These are phyloP conservation scores for Datisca glomerata DNA, from an alignment of 306 rosid genomes.

Conservation along the genomic window DNA sequence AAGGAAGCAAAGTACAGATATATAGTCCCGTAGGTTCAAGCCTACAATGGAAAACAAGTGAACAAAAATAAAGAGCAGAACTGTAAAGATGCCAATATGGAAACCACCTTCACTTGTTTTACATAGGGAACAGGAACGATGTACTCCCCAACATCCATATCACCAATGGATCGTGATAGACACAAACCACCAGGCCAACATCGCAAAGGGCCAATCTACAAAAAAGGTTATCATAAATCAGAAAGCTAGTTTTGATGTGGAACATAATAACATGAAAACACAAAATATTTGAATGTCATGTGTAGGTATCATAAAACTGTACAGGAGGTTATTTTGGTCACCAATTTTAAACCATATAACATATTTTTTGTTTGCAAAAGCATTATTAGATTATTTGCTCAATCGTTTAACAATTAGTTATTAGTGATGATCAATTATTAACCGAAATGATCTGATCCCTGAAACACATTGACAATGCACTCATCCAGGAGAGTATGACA, in stretches of 20 bases:
- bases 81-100: background rate
- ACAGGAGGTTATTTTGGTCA: too few species aligned
- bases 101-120: constrained; percentile 89
- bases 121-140: constrained; percentile 94
- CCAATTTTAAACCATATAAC: too few species aligned
- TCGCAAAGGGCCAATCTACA: constrained; percentile 91
- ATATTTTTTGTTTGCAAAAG: too few species aligned
- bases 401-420: too few species aligned
- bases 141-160: constrained; percentile 91
- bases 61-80: background rate
- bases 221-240: background rate
- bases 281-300: background rate
- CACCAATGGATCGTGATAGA: constrained; percentile 93
- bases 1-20: background rate
- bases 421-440: too few species aligned
- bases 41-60: background rate
- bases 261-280: background rate
- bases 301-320: too few species aligned
- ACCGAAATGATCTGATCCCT: too few species aligned
- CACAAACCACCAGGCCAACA: constrained; percentile 99
- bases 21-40: background rate
- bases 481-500: background rate
- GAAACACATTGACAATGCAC: background rate
- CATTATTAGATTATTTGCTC: too few species aligned
- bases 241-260: background rate